These are phyloP conservation scores for Lipomyces sp. DNA, from an alignment of 805 yeast genomes.

Conservation along the genomic window DNA sequence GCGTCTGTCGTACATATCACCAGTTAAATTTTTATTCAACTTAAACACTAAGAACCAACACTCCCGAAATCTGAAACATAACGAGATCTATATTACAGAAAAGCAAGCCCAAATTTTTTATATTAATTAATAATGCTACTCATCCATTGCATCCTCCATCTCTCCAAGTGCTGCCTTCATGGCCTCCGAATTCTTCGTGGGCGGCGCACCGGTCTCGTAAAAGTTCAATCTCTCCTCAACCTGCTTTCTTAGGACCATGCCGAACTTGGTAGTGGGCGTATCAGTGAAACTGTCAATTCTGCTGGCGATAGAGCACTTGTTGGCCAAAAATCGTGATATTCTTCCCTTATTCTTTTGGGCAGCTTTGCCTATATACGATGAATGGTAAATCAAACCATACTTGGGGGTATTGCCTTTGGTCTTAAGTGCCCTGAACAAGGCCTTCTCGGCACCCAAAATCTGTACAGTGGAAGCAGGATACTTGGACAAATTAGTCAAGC, in stretches of 20 bases:
- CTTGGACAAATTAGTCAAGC: slow-evolving; percentile 92
- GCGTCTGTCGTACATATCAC: neutral
- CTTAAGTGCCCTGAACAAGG: slow-evolving; percentile 85
- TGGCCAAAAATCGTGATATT: slow-evolving; percentile 97
- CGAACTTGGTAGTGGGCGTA: slow-evolving; percentile 87
- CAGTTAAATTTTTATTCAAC: slow-evolving; percentile 9
- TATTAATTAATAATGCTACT: slow-evolving; percentile 6
- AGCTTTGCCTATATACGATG: slow-evolving; percentile 92
- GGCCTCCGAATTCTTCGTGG: slow-evolving; percentile 95
- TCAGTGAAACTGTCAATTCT: slow-evolving; percentile 98
- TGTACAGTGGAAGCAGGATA: slow-evolving; percentile 99
- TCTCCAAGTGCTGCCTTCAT: slow-evolving; percentile 86
- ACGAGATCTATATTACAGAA: neutral
- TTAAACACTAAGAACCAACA: slow-evolving; percentile 1
- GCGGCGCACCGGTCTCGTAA: slow-evolving; percentile 95
- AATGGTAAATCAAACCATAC: slow-evolving; percentile 93
- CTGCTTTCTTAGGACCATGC: slow-evolving; percentile 89
- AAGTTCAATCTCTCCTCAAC: slow-evolving; percentile 97
- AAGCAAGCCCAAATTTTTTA: neutral
- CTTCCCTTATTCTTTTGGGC: slow-evolving; percentile 97
- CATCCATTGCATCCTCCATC: slow-evolving; percentile 40
- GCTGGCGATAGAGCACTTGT: slow-evolving; percentile 98
- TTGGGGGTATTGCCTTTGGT: slow-evolving; percentile 97
- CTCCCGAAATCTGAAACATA: neutral
- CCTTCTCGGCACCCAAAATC: slow-evolving; percentile 97